These are phyloP conservation scores for Phycomyces nitens DNA, from an alignment of 192 early-diverging fungal species.

Conservation along the genomic window DNA sequence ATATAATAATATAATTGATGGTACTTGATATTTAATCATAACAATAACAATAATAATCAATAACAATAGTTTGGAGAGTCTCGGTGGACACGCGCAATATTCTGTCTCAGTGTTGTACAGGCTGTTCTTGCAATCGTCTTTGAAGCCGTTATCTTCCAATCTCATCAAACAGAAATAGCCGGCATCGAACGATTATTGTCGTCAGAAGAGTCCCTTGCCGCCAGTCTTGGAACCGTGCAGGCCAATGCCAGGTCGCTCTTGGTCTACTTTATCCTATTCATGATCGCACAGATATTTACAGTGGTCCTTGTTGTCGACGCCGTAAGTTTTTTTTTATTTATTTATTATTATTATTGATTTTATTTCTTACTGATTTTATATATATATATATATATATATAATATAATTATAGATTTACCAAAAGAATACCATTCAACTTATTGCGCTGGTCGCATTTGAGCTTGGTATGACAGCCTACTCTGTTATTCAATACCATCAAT, in stretches of 20 bases:
- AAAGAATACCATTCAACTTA: slow-evolving; percentile 92
- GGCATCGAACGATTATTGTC: slow-evolving; percentile 14
- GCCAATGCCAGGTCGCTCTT: slow-evolving; percentile 53
- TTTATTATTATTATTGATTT: neutral
- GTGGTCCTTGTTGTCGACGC: slow-evolving; percentile 84
- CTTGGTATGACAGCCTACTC: slow-evolving; percentile 61
- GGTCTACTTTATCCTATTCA: slow-evolving; percentile 87
- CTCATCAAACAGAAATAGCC: slow-evolving; percentile 23
- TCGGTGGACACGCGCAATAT: slow-evolving; percentile 38
- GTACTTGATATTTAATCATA: too few relatives aligned
- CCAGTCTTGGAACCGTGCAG: slow-evolving; percentile 18
- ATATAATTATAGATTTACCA: slow-evolving; percentile 61
- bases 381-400: slow-evolving; percentile 1
- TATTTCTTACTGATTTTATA: neutral
- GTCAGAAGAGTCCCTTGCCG: neutral
- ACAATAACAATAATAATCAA: neutral
- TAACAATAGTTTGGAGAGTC: slow-evolving; percentile 39
- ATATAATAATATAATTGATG: neutral
- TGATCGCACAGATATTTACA: slow-evolving; percentile 81
- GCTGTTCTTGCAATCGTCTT: slow-evolving; percentile 29
- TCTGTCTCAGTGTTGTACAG: slow-evolving; percentile 23
- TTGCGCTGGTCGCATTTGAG: slow-evolving; percentile 70
- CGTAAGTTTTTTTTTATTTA: slow-evolving; percentile 35
- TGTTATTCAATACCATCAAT: slow-evolving; percentile 62
- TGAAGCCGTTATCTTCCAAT: slow-evolving; percentile 34